Conservation (phyloP, 176 grass and related monocot genomes). For the Triticum monococcum region DNA sequence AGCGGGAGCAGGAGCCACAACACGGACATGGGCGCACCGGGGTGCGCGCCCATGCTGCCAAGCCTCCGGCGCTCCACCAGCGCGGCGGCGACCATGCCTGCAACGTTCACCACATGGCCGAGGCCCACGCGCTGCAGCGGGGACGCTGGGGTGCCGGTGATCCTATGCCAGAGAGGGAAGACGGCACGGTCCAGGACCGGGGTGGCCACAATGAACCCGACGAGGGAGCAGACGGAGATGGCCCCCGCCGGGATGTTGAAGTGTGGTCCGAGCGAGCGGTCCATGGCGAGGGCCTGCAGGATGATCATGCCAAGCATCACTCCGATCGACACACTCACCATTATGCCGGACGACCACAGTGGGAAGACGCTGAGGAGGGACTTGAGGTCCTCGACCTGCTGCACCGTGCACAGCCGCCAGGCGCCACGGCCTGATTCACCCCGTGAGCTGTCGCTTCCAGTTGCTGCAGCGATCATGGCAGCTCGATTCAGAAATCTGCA, state of each 20-base stretch:
- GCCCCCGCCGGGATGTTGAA: constrained; percentile 47
- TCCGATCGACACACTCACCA: constrained; percentile 34
- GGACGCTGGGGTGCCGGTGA: background rate
- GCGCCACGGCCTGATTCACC: constrained; percentile 18
- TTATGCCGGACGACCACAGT: constrained; percentile 37
- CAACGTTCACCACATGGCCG: constrained; percentile 32
- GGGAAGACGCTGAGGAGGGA: constrained; percentile 32
- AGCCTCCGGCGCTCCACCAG: constrained; percentile 37
- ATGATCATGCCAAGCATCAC: constrained; percentile 32
- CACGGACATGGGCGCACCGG: constrained; percentile 38
- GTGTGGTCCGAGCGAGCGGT: constrained; percentile 38
- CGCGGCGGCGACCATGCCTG: constrained; percentile 26
- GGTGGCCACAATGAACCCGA: background rate
- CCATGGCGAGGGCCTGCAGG: constrained; percentile 51
- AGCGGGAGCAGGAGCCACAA: constrained; percentile 47
- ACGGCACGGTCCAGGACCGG: constrained; percentile 30
- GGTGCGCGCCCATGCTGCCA: background rate
- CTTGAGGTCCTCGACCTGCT: constrained; percentile 52
- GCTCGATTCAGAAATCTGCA: constrained; percentile 40
- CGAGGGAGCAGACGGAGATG: background rate
- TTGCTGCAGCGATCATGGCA: constrained; percentile 25
- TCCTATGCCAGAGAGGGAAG: constrained; percentile 30
- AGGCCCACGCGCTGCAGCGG: constrained; percentile 45
- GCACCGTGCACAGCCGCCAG: constrained; percentile 18
- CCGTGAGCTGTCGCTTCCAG: background rate